These are phyloP conservation scores for Plasmodium berghei DNA, from an alignment of 169 alveolate genomes.

Conservation along the genomic window DNA sequence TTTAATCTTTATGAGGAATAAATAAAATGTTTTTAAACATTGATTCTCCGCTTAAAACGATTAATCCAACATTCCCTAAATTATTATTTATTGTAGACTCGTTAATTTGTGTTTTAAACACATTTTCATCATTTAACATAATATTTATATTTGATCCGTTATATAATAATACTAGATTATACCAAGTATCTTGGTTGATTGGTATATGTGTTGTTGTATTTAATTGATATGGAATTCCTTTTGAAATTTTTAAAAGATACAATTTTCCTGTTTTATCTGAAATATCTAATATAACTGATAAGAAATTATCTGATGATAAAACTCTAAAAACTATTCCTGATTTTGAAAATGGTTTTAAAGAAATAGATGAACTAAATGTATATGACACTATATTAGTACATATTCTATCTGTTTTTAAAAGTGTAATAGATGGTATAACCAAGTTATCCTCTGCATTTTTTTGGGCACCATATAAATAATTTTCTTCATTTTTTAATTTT, in stretches of 20 bases:
- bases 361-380: slow-evolving; percentile 30
- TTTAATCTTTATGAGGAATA: slow-evolving; percentile 6
- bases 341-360: slow-evolving; percentile 40
- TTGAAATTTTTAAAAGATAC: slow-evolving; percentile 63
- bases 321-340: slow-evolving; percentile 71
- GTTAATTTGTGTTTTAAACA: slow-evolving; percentile 33
- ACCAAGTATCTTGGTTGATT: slow-evolving; percentile 33
- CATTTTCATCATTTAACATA: slow-evolving; percentile 47
- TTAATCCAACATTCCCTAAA: slow-evolving; percentile 47
- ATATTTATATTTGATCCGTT: slow-evolving; percentile 31
- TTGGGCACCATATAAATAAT: slow-evolving; percentile 29
- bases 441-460: slow-evolving; percentile 15
- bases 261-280: slow-evolving; percentile 36
- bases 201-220: slow-evolving; percentile 70
- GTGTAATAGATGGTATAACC: slow-evolving; percentile 64
- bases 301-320: slow-evolving; percentile 45
- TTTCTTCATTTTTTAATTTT: slow-evolving; percentile 3
- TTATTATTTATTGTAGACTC: slow-evolving; percentile 4
- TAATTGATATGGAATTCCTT: slow-evolving; percentile 75
- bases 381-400: slow-evolving; percentile 35
- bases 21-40: slow-evolving; percentile 28
- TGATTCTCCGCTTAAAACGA: slow-evolving; percentile 58
- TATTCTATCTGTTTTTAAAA: slow-evolving; percentile 47
- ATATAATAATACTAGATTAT: slow-evolving; percentile 34
- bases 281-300: slow-evolving; percentile 71